phyloP scores from a whole-genome alignment of 495 filamentous ascomycete genomes.

The Halenospora varia region DNA sequence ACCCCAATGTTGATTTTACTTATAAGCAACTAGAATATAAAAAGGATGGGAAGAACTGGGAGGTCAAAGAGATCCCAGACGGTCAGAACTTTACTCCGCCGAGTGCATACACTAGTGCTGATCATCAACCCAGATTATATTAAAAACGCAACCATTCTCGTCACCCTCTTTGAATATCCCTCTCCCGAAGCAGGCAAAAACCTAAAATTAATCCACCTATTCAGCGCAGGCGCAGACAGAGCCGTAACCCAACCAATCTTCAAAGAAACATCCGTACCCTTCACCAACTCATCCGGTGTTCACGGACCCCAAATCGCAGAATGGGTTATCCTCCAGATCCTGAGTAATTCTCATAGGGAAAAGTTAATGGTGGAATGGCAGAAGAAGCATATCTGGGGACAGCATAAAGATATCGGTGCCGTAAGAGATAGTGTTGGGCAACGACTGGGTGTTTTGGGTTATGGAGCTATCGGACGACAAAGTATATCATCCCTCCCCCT shows the following conservation, averaged over 20 bases:
- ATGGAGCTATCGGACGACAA: conserved; percentile 62
- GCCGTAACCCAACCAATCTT: conserved; percentile 59
- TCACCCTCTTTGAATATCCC: conserved; percentile 55
- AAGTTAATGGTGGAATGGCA: conserved; percentile 40
- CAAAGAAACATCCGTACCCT: conserved; percentile 54
- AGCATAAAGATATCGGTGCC: conserved; percentile 26
- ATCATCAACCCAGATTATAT: conserved; percentile 53
- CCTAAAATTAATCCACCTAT: conserved; percentile 68
- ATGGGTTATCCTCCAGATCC: conserved; percentile 59
- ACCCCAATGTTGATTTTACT: conserved; percentile 47
- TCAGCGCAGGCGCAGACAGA: conserved; percentile 72
- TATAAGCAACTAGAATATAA: conserved; percentile 17
- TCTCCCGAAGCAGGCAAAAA: conserved; percentile 45
- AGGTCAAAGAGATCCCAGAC: conserved; percentile 15
- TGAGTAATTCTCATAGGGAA: conserved; percentile 43
- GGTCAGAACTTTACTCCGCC: conserved; percentile 21
- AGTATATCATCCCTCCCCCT: conserved; percentile 29
- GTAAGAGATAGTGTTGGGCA: conserved; percentile 41
- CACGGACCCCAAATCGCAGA: conserved; percentile 85
- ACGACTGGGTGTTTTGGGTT: conserved; percentile 70
- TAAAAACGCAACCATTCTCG: conserved; percentile 59
- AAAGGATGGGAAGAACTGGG: conserved; percentile 1
- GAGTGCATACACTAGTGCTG: too few relatives aligned
- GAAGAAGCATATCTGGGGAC: conserved; percentile 48
- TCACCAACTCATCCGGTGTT: conserved; percentile 73